phyloP scores from a whole-genome alignment of 2,329 filamentous ascomycete species.

The Talaromyces islandicus region DNA sequence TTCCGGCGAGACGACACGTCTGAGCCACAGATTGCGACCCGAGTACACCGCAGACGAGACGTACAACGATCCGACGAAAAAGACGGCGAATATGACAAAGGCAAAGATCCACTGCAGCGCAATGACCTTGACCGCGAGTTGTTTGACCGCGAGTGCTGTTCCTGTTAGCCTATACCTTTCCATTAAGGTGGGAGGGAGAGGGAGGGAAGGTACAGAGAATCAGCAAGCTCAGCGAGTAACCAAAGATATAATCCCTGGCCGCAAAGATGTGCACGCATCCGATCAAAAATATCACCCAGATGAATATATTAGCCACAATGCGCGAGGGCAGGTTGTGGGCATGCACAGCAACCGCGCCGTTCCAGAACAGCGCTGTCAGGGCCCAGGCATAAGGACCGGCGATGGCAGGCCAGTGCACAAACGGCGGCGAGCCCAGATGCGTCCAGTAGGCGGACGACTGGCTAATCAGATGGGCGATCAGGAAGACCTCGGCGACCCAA shows the following conservation, averaged over 20 bases:
- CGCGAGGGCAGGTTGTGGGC: slow-evolving; percentile 61
- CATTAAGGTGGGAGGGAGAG: neutral
- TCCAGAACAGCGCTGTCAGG: slow-evolving; percentile 82
- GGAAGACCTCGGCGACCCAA: slow-evolving; percentile 66
- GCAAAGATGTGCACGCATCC: slow-evolving; percentile 68
- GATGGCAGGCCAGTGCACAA: slow-evolving; percentile 70
- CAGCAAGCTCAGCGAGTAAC: slow-evolving; percentile 70
- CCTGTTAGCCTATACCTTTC: neutral
- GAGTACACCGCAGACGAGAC: slow-evolving; percentile 28
- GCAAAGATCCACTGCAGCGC: slow-evolving; percentile 92
- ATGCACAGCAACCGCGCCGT: slow-evolving; percentile 76
- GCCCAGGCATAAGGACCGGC: slow-evolving; percentile 80
- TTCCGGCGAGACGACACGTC: slow-evolving; percentile 26
- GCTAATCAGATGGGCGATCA: slow-evolving; percentile 78
- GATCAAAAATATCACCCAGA: slow-evolving; percentile 75
- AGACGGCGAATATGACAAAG: slow-evolving; percentile 70
- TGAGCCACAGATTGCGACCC: slow-evolving; percentile 31
- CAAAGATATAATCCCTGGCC: slow-evolving; percentile 72
- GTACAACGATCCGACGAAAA: slow-evolving; percentile 62
- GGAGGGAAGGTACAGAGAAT: slow-evolving; percentile 54
- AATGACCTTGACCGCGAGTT: slow-evolving; percentile 66
- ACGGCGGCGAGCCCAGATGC: slow-evolving; percentile 63
- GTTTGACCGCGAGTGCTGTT: slow-evolving; percentile 62
- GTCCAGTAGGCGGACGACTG: slow-evolving; percentile 74
- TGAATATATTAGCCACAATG: slow-evolving; percentile 78